Evolutionary conservation across 345 rosid species (phyloP).

Genomic region (Populus euphratica): DNA sequence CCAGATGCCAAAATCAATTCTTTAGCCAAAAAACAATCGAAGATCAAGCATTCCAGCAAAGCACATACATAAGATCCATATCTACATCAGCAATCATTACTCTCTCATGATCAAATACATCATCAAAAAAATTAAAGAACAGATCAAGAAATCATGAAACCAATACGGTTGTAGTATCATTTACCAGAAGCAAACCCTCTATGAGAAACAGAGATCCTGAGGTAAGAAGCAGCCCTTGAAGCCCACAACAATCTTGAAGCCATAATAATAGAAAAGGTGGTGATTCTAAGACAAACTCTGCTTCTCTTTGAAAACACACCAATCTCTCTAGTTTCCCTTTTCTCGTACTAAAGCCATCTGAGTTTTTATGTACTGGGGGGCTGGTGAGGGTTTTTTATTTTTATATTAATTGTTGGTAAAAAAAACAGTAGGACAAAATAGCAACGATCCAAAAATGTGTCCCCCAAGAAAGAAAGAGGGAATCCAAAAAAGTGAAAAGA

Average conservation of each 20-base stretch:
- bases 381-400: slow-evolving; percentile 5
- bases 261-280: slow-evolving; percentile 29
- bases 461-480: neutral
- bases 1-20: slow-evolving; percentile 26
- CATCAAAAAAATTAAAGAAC: neutral
- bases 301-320: neutral
- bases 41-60: slow-evolving; percentile 10
- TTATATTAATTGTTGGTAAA: neutral
- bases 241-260: slow-evolving; percentile 81
- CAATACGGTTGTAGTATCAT: neutral
- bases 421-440: neutral
- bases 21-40: neutral
- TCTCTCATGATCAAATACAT: slow-evolving; percentile 12
- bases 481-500: too few relatives aligned
- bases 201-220: slow-evolving; percentile 70
- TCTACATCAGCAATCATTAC: neutral
- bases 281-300: neutral
- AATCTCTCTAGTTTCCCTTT: neutral
- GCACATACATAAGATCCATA: slow-evolving; percentile 18
- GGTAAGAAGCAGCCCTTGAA: slow-evolving; percentile 82
- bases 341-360: neutral
- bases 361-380: neutral
- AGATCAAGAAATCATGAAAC: neutral
- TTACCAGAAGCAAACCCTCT: slow-evolving; percentile 78
- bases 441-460: neutral